phyloP scores from a whole-genome alignment of 1,284 basidiomycete species.

The Pseudozyma thailandica region DNA sequence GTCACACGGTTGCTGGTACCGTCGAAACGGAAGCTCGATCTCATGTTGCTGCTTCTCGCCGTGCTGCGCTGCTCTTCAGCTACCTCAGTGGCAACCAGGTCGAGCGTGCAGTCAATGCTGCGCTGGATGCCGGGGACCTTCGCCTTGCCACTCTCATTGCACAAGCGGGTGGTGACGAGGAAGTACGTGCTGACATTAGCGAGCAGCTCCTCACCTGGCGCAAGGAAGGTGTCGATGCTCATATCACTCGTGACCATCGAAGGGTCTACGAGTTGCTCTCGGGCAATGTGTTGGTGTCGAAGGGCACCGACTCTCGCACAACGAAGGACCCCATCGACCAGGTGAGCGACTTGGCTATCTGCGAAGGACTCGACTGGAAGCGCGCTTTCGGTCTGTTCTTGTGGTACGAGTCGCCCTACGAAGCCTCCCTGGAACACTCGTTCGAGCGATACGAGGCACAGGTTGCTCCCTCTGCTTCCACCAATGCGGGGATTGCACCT shows the following conservation, averaged over 20 bases:
- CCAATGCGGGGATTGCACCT: slow-evolving; percentile 53
- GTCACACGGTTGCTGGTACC: slow-evolving; percentile 77
- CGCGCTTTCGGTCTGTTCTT: slow-evolving; percentile 88
- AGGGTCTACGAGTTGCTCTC: slow-evolving; percentile 86
- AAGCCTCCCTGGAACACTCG: slow-evolving; percentile 78
- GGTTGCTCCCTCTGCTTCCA: slow-evolving; percentile 47
- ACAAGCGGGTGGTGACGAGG: slow-evolving; percentile 83
- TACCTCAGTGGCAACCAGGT: slow-evolving; percentile 88
- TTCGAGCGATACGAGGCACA: slow-evolving; percentile 76
- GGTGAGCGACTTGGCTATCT: slow-evolving; percentile 77
- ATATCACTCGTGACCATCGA: slow-evolving; percentile 78
- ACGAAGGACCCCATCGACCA: slow-evolving; percentile 73
- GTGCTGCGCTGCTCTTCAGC: slow-evolving; percentile 73
- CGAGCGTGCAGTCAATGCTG: slow-evolving; percentile 81
- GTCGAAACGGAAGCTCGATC: slow-evolving; percentile 74
- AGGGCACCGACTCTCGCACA: slow-evolving; percentile 70
- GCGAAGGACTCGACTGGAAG: slow-evolving; percentile 92
- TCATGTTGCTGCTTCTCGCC: slow-evolving; percentile 60
- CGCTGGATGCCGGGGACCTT: slow-evolving; percentile 80
- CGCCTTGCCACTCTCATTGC: slow-evolving; percentile 92
- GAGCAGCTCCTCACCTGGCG: slow-evolving; percentile 87
- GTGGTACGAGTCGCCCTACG: slow-evolving; percentile 85
- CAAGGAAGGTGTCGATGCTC: slow-evolving; percentile 78
- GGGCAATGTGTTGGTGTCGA: slow-evolving; percentile 78
- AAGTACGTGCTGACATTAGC: slow-evolving; percentile 79